Base-by-base conservation (phyloP, 2,329 filamentous ascomycete genomes). In the Sporothrix pseudoabietina region DNA sequence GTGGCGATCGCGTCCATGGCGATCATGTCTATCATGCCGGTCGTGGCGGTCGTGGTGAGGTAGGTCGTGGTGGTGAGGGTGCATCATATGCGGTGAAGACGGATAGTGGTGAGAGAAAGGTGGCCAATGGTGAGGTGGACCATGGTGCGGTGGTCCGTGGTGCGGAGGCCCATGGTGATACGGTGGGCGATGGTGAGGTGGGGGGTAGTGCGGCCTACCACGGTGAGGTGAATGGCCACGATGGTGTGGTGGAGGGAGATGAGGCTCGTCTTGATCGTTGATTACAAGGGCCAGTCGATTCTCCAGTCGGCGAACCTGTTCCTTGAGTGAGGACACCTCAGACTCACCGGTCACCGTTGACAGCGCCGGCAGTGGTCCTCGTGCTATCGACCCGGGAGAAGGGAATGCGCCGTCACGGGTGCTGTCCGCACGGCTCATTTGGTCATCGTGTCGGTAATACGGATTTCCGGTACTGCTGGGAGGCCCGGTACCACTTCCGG, bases 231-330 rank as follows among this genome's bases (percentile, higher is more conserved):
- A 69, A 7, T 61, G 68, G 10, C 32, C 16, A 30, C 47, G 19
- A 47, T 61, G 69, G n/a, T 70, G 69, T 30, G 26, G 73, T 16
- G 69, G 71, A 19, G 71, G 63, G 2, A 30, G 55, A 35, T 16
- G 69, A 1, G 69, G 61, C 41, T 74, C 69, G 19, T 74, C 73
- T 14, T 73, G 71, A 26, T 73, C 72, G 68, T 72, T 61, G 76
- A 74, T 78, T 76, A 22, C 74, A 74, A 76, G 78, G 6, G 79
- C 79, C 2, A 85, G 77, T 74, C 83, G 82, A 22, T 83, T 79
- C 78, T 87, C 84, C 8, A 87, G 82, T 9, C 84, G 79, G 49
- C 76, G 79, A 19, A 87, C 82, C 73, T 81, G 80, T 14, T 74
- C 77, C 73, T 78, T 82, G 76, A 87, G 77, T 0, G 78, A 77